phyloP scores from a whole-genome alignment of 163 green algal species.

The Chlamydomonas reinhardtii region DNA sequence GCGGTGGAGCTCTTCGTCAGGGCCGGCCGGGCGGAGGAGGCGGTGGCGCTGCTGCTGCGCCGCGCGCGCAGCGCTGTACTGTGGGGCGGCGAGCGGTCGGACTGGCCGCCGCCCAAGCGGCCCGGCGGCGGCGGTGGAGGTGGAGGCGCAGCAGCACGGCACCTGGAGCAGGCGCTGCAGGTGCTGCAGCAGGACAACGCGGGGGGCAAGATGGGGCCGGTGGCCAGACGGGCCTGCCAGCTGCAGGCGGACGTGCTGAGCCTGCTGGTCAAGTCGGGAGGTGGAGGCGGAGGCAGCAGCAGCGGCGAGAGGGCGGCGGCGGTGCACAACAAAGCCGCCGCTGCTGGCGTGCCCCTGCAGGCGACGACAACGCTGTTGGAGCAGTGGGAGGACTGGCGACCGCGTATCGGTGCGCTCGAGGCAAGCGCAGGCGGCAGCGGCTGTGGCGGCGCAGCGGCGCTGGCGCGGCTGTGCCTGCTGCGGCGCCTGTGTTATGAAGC shows the following conservation, averaged over 20 bases:
- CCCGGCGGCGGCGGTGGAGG: not conserved
- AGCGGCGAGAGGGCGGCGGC: not conserved
- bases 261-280: not conserved
- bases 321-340: not conserved
- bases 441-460: not conserved
- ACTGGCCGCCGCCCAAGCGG: constrained; percentile 2
- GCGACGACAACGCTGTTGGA: not conserved
- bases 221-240: not conserved
- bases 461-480: constrained; percentile 12
- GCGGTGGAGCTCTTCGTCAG: not conserved
- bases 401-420: not conserved
- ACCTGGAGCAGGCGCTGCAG: not conserved
- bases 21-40: not conserved
- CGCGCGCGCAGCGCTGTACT: not conserved
- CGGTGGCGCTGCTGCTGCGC: not conserved
- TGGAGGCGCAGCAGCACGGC: no score
- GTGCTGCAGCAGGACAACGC: not conserved
- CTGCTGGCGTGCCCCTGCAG: not conserved
- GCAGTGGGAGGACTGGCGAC: not conserved
- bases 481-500: not conserved
- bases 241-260: not conserved
- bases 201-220: no score
- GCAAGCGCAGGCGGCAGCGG: not conserved
- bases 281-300: not conserved
- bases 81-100: not conserved